Evolutionary conservation across 345 rosid species (phyloP), one percentile per base, ranked within the genome.

Genomic region (Erucastrum elatum): DNA sequence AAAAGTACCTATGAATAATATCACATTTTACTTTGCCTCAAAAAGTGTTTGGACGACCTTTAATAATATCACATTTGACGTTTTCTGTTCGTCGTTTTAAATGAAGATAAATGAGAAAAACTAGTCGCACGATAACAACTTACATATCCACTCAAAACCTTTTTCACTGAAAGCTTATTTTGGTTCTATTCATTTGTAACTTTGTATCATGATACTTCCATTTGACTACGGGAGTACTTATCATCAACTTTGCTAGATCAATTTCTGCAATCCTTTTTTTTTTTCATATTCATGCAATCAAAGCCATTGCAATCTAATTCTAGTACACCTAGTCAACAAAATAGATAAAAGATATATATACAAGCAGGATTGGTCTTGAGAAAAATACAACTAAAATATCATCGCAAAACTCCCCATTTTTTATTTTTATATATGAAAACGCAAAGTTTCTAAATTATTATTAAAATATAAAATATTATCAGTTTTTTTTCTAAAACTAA

Each of bases 71-170:
- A 73, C 46, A 79, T 34, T 79, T 79, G 74, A 68, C 74, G 77
- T 79, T 67, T 73, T 79, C 56, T 79, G 34, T 68, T 79, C 82
- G 78, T 61, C 78, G 78, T 73, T 73, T 60, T 49, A 9, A 73
- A 67, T 60, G 74, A 67, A 46, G 53, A 12, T 66, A 46, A 66
- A 72, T 35, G 30, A 78, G 72, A 46, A 71, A 56, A 79, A 39
- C 21, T 59, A 68, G 17, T 73, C 64, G 69, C 12, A 60, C 74
- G 33, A 34, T 0, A 72, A 79, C 64, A 72, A 72, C 62, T 46
- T 41, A 44, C 27, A 72, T 46, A 59, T 66, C 77, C 73, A 72
- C 77, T 66, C 69, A 72, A 37, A 25, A 7, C 64, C 58, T 68
- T 37, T 41, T 4, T 37, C 35, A 27, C 66, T 77, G 55, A 71